Conservation (phyloP, 495 filamentous ascomycete species). For the Aspergillus olivimuriae region DNA sequence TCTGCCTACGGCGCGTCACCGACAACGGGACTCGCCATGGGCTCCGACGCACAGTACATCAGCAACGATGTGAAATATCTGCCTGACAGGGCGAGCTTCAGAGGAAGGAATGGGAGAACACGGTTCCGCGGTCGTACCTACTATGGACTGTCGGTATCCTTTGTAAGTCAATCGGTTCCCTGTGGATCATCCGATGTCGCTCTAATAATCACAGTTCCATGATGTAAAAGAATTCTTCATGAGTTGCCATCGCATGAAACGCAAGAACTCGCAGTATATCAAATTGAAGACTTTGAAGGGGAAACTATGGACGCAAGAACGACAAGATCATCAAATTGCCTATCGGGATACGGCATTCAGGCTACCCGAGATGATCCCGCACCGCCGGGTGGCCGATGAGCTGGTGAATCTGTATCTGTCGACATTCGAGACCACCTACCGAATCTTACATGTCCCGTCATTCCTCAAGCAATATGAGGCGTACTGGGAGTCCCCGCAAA, state of each 20-base stretch:
- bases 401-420: conserved; percentile 49
- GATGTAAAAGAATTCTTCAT: conserved; percentile 40
- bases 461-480: conserved; percentile 48
- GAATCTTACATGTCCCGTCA: conserved; percentile 52
- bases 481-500: conserved; percentile 40
- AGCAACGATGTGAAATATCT: conserved; percentile 28
- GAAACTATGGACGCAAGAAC: conserved; percentile 30
- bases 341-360: conserved; percentile 37
- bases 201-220: conserved; percentile 29
- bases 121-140: conserved; percentile 45
- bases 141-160: conserved; percentile 35
- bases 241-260: conserved; percentile 25
- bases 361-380: conserved; percentile 38
- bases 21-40: conserved; percentile 11
- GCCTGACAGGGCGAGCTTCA: conserved; percentile 29
- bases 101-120: conserved; percentile 43
- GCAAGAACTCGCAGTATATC: conserved; percentile 23
- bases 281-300: conserved; percentile 29
- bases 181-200: conserved; percentile 13
- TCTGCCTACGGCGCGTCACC: conserved; percentile 20
- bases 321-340: conserved; percentile 27
- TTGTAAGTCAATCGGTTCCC: conserved; percentile 26
- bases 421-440: conserved; percentile 50
- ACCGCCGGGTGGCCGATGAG: conserved; percentile 43
- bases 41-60: conserved; percentile 18